Base-by-base conservation (phyloP, 1,284 basidiomycete species). In the Naganishia liquefaciens region DNA sequence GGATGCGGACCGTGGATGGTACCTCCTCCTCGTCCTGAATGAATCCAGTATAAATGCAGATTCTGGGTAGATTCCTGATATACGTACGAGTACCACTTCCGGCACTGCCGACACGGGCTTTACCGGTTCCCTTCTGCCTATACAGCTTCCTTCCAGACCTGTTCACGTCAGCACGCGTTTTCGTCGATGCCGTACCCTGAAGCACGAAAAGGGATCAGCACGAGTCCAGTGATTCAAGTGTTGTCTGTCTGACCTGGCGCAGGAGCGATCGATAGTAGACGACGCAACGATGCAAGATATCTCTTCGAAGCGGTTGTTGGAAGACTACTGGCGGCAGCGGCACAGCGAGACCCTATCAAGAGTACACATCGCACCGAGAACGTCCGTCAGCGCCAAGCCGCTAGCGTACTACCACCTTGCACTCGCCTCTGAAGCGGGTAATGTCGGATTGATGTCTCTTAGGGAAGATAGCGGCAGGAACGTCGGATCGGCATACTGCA, bases 281-380 rank as follows among this genome's bases (percentile, higher is more conserved):
- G 44, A 93, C 88, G 73, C 93, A 95, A 63, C 92, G 84, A 78
- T 99, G 95, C 11, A 99, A 86, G 67, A 99, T 90, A 75, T 98
- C 93, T 23, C 87, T 85, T 57, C 95, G 89, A 49, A 95, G 86
- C 37, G 90, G 89, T 69, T 91, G 87, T 70, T 85, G 83, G 78
- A 99, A 99, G 28, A 99, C 71, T 13, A 74, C 72, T 9, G 73
- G 65, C 19, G 78, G 75, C 6, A 80, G 75, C 7, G 73, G 66
- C 46, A 79, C 68, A 23, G 70, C 69, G 17, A 70, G 54, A 40
- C 70, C 69, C 74, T 72, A 7, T 19, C 1, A 10, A 7, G 7
- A 37, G 33, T 25, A 13, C n/a, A n/a, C n/a, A n/a, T n/a, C n/a
- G n/a, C 5, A 33, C 17, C 52, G 13, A 53, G 25, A 19, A 33